Percentiles rank a stretch among this genome's conserved stretches.
Conservation (phyloP, 306 rosid genomes). For the Abrus precatorius region DNA sequence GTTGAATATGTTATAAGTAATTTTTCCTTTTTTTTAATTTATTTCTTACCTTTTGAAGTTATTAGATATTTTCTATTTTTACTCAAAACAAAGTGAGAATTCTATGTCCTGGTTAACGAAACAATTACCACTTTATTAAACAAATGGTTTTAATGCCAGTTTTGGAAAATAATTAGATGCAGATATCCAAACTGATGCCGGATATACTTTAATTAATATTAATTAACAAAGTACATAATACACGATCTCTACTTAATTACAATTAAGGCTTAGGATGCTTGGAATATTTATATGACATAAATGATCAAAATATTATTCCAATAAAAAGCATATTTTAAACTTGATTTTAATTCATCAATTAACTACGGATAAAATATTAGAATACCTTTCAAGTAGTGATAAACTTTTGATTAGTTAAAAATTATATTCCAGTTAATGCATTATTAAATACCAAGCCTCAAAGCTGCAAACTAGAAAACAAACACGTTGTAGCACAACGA, state of each 20-base stretch:
- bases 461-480: not conserved
- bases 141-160: not conserved
- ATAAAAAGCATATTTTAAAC: not conserved
- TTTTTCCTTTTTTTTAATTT: not conserved
- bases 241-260: not conserved
- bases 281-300: not conserved
- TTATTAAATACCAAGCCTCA: not conserved
- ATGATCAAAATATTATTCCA: not conserved
- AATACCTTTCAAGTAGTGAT: not conserved
- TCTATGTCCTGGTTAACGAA: not conserved
- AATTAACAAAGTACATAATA: not conserved
- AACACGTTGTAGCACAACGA: not conserved
- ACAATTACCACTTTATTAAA: not conserved
- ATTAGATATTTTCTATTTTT: not conserved
- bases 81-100: not conserved
- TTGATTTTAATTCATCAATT: not conserved
- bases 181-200: not conserved
- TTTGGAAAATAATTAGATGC: not conserved
- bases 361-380: no score
- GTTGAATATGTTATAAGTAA: not conserved
- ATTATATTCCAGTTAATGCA: constrained; percentile 8
- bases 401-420: constrained; percentile 7
- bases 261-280: not conserved
- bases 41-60: not conserved
- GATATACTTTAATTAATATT: not conserved